These are phyloP conservation scores for Platanus orientalis DNA, from an alignment of 164 flowering plant genomes.

Conservation along the genomic window DNA sequence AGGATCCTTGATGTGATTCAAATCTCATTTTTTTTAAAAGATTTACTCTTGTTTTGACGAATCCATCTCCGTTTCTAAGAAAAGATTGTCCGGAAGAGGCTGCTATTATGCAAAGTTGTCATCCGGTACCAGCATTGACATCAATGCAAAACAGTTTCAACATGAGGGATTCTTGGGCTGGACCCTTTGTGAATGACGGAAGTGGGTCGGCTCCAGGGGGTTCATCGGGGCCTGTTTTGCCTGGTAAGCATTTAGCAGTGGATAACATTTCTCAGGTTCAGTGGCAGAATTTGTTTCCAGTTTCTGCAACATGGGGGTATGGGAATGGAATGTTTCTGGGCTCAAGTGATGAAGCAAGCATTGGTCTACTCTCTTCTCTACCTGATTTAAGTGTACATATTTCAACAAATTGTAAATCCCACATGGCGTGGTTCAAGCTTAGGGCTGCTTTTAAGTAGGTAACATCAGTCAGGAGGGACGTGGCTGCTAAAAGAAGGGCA, in stretches of 20 bases:
- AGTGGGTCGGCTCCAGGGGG: conserved; percentile 20
- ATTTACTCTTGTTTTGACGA: too few relatives aligned
- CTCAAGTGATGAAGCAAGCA: conserved; percentile 16
- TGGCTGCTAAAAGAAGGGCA: conserved; percentile 38
- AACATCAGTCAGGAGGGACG: conserved; percentile 16
- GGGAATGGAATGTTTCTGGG: conserved; percentile 18
- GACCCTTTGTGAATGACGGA: conserved; percentile 12
- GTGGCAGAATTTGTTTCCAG: conserved; percentile 20
- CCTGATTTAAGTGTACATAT: conserved; percentile 15
- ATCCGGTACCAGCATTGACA: conserved; percentile 10
- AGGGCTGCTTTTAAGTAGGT: conserved; percentile 43
- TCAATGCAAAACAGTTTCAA: conserved; percentile 18
- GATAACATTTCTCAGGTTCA: conserved; percentile 21
- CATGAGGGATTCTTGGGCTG: conserved; percentile 5
- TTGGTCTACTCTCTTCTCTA: conserved; percentile 9
- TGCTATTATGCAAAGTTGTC: conserved; percentile 11
- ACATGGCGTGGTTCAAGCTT: conserved; percentile 48
- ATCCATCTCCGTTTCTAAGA: too few relatives aligned
- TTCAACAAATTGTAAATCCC: conserved; percentile 21
- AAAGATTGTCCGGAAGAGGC: too few relatives aligned
- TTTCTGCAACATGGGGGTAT: conserved; percentile 19
- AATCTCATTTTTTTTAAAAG: too few relatives aligned
- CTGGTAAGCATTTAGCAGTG: conserved; percentile 7
- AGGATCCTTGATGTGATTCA: too few relatives aligned
- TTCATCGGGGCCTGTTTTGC: conserved; percentile 9